A percentile compares a stretch with the other conserved stretches of the same genome.
Evolutionary conservation across 1,284 basidiomycete genomes (phyloP).

Genomic region (Papiliotrema flavescens): DNA sequence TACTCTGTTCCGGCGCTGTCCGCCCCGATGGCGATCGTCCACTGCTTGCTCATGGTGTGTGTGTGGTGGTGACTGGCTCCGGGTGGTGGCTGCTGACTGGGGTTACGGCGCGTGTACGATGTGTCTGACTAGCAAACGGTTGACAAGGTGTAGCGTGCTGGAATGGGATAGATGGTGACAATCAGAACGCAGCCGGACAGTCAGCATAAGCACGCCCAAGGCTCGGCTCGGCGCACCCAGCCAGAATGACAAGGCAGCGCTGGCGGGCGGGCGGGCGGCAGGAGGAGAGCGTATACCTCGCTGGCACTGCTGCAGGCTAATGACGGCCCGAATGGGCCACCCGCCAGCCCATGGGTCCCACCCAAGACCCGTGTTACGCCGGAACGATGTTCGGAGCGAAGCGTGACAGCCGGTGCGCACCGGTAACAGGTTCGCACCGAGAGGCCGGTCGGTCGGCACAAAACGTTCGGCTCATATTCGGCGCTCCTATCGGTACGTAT

Average conservation of each 20-base stretch:
- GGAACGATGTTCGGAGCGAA: background rate
- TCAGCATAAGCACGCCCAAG: background rate
- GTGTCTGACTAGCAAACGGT: background rate
- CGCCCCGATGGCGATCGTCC: constrained; percentile 39
- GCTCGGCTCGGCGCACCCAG: background rate
- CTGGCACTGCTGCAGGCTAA: no score
- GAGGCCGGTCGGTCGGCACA: background rate
- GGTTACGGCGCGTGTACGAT: background rate
- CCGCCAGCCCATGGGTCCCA: no score
- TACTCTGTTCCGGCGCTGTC: constrained; percentile 43
- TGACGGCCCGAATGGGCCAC: background rate
- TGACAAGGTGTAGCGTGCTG: background rate
- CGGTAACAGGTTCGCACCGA: background rate
- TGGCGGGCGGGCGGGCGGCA: background rate
- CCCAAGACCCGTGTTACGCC: background rate
- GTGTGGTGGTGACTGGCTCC: background rate
- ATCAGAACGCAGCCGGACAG: background rate
- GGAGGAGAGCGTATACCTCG: background rate
- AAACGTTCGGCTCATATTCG: background rate
- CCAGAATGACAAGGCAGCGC: background rate
- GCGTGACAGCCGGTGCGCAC: background rate
- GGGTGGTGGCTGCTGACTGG: background rate
- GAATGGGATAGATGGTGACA: background rate
- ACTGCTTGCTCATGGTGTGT: constrained; percentile 16
- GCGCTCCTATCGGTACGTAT: background rate